Conservation (phyloP, 495 filamentous ascomycete species). For the Aspergillus ellipticus region DNA sequence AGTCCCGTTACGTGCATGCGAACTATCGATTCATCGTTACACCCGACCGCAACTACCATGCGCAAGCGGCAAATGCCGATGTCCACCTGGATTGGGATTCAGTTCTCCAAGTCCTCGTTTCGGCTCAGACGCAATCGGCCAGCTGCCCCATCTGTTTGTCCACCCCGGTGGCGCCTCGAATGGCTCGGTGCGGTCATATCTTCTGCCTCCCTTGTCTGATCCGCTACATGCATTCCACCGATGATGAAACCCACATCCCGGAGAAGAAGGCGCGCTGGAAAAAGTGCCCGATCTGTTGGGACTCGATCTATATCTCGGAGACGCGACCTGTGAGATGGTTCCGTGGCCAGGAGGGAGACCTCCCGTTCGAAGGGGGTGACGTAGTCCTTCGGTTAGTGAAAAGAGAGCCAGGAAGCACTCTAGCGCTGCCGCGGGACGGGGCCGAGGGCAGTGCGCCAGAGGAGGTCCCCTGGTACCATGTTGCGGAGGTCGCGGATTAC, state of each 20-base stretch:
- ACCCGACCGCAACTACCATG: conserved; percentile 71
- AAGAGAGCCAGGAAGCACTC: conserved; percentile 71
- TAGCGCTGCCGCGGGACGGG: conserved; percentile 83
- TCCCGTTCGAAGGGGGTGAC: conserved; percentile 80
- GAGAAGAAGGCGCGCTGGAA: conserved; percentile 80
- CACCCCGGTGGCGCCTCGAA: conserved; percentile 85
- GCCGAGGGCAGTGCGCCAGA: conserved; percentile 61
- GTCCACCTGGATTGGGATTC: conserved; percentile 86
- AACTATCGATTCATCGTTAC: conserved; percentile 97
- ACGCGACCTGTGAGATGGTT: conserved; percentile 91
- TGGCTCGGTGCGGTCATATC: conserved; percentile 97
- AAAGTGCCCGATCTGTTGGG: conserved; percentile 96
- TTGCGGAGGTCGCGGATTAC: conserved; percentile 90
- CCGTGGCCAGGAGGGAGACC: conserved; percentile 75
- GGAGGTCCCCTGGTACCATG: conserved; percentile 90
- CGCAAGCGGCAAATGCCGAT: conserved; percentile 82
- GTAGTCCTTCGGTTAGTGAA: conserved; percentile 82
- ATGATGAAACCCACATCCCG: conserved; percentile 56
- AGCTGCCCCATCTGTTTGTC: conserved; percentile 93
- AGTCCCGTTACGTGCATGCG: conserved; percentile 91
- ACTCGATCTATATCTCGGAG: conserved; percentile 81
- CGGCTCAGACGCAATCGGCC: conserved; percentile 79
- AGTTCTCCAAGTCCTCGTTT: conserved; percentile 87
- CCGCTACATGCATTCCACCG: conserved; percentile 88
- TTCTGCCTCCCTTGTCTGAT: conserved; percentile 93